A percentile compares a stretch with the other conserved stretches of the same genome.
phyloP scores from a whole-genome alignment of 768 basidiomycete genomes.

The Lenzites betulinus region DNA sequence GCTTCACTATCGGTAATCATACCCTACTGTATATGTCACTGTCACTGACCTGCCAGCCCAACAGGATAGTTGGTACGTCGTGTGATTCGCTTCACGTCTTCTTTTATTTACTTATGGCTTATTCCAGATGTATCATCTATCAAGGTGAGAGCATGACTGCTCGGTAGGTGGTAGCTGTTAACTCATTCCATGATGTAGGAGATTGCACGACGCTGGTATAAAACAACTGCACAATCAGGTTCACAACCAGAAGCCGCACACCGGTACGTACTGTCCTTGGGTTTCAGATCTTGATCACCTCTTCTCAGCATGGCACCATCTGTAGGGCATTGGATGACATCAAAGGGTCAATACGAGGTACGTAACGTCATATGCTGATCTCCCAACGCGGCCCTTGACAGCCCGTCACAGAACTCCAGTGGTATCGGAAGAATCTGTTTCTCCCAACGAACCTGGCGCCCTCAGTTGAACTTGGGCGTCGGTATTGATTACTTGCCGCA shows the following conservation, averaged over 20 bases:
- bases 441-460: constrained; percentile 14
- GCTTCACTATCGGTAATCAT: constrained; percentile 73
- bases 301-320: not conserved
- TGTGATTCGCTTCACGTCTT: not conserved
- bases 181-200: constrained; percentile 48
- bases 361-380: constrained; percentile 1
- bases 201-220: constrained; percentile 74
- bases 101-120: not conserved
- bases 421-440: constrained; percentile 80
- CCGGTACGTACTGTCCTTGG: constrained; percentile 45
- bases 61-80: constrained; percentile 72
- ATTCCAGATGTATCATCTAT: constrained; percentile 77
- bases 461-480: constrained; percentile 13
- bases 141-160: constrained; percentile 47
- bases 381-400: not conserved
- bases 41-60: too few relatives aligned
- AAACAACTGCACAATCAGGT: constrained; percentile 22
- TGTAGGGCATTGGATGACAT: constrained; percentile 86
- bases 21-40: not conserved
- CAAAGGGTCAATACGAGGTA: constrained; percentile 71
- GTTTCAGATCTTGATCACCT: not conserved
- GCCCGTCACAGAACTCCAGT: constrained; percentile 60
- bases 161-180: not conserved
- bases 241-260: constrained; percentile 44
- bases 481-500: not conserved